Conservation (phyloP, 257 asterid genomes). For the Handroanthus guayacan region DNA sequence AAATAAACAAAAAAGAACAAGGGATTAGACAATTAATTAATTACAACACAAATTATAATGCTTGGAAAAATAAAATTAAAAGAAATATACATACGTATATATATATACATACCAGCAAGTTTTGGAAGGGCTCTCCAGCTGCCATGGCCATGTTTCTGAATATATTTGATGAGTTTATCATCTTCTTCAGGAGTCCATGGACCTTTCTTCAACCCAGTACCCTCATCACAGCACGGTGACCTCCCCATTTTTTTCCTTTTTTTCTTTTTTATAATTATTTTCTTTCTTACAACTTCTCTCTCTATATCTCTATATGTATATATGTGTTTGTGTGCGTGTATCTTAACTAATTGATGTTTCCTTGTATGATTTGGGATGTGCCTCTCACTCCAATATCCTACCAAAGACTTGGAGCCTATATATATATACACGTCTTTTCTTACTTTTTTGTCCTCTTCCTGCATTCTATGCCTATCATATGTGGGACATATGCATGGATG, state of each 20-base stretch:
- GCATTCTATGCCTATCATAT: slow-evolving; percentile 32
- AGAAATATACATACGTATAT: neutral
- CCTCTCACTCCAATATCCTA: slow-evolving; percentile 59
- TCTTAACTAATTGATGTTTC: slow-evolving; percentile 24
- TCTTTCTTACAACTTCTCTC: neutral
- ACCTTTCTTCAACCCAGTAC: slow-evolving; percentile 81
- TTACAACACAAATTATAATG: neutral
- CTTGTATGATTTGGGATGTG: slow-evolving; percentile 41
- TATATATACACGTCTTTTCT: slow-evolving; percentile 43
- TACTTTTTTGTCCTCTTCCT: slow-evolving; percentile 49
- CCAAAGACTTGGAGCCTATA: slow-evolving; percentile 52
- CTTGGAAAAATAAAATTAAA: neutral
- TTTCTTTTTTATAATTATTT: neutral
- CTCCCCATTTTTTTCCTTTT: slow-evolving; percentile 60
- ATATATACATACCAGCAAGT: slow-evolving; percentile 62
- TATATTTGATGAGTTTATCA: slow-evolving; percentile 64
- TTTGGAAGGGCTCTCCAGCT: slow-evolving; percentile 97
- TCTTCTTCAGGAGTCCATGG: slow-evolving; percentile 97
- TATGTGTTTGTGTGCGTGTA: neutral
- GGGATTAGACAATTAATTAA: neutral
- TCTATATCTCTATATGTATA: neutral
- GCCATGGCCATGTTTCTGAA: slow-evolving; percentile 83
- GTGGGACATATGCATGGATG: slow-evolving; percentile 36
- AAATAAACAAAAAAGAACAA: neutral
- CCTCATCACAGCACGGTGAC: slow-evolving; percentile 70